Evolutionary conservation across 1,139 yeast genomes (phyloP), one percentile per base, ranked within the genome.

Genomic region (Kazachstania sp.): DNA sequence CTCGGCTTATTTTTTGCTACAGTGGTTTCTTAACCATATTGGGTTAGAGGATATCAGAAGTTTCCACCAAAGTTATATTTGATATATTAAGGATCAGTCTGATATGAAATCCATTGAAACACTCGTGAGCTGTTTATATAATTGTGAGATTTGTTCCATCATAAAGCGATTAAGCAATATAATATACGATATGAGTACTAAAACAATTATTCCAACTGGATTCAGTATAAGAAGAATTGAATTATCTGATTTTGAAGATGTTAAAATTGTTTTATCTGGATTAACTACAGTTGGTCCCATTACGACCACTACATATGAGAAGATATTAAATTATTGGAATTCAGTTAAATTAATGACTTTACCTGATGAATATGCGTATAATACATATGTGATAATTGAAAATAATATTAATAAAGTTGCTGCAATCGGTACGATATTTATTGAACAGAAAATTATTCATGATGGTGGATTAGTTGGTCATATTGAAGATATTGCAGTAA

Each of bases 401-500:
- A 60, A 28, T 1, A 40, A 54, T 13, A 65, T 68, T 32, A 64
- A 61, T 2, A 51, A 51, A 18, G 68, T 75, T 16, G 77, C 73
- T 1, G 79, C 76, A 0, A 69, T 75, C 0, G 79, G 73, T 37
- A 59, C 79, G 65, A 57, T 72, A 6, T 66, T 83, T 4, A 65
- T 84, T 16, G 94, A 84, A 58, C 70, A 68, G 45, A 84, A 84
- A 58, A 57, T 81, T 50, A 81, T 83, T 12, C 97, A 90, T 64
- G 78, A 72, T 44, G 81, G 94, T 64, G 95, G 95, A 0, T 66
- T 73, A 46, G 95, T 87, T 12, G 98, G 97, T 4, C 98, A 92
- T 67, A 84, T 92, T 52, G 98, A 92, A 63, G 98, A 92, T 63
- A 90, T 92, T 51, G 86, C 97, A 0, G 95, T 92, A 4, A 76